Evolutionary conservation across 129 eudicot species (phyloP).

Genomic region (Sambucus nigra): DNA sequence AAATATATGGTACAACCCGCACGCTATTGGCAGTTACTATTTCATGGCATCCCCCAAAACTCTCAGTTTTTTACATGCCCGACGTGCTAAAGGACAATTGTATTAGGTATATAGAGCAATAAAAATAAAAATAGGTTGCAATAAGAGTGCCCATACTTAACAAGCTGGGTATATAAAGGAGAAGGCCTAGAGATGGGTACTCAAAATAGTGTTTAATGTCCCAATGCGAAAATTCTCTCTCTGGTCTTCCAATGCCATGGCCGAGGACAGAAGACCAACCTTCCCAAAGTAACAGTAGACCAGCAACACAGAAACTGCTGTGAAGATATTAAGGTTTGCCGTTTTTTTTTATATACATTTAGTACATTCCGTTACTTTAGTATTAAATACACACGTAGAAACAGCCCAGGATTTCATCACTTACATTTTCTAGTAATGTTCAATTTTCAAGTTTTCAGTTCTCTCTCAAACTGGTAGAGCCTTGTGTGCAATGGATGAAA

Average conservation of each 20-base stretch:
- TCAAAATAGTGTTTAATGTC: background rate
- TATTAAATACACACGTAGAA: constrained; percentile 22
- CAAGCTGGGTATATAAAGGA: constrained; percentile 13
- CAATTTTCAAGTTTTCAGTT: background rate
- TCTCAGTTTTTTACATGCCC: too few relatives aligned
- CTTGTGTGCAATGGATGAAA: constrained; percentile 65
- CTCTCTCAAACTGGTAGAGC: background rate
- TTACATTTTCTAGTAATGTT: constrained; percentile 3
- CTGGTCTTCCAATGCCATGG: constrained; percentile 11
- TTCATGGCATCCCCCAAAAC: too few relatives aligned
- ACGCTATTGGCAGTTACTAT: too few relatives aligned
- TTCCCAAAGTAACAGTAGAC: too few relatives aligned
- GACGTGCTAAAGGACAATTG: too few relatives aligned
- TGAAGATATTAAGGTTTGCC: constrained; percentile 34
- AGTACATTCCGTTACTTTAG: constrained; percentile 3
- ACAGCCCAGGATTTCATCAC: constrained; percentile 16
- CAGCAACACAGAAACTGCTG: constrained; percentile 10
- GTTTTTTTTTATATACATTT: background rate
- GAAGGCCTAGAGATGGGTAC: constrained; percentile 4
- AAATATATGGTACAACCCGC: too few relatives aligned
- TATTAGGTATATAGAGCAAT: too few relatives aligned
- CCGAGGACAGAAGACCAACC: constrained; percentile 11
- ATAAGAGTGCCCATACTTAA: too few relatives aligned
- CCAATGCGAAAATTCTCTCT: background rate
- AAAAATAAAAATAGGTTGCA: too few relatives aligned